These are phyloP conservation scores for Gnetum montanum DNA, from an alignment of 75 land plant species.

Conservation along the genomic window DNA sequence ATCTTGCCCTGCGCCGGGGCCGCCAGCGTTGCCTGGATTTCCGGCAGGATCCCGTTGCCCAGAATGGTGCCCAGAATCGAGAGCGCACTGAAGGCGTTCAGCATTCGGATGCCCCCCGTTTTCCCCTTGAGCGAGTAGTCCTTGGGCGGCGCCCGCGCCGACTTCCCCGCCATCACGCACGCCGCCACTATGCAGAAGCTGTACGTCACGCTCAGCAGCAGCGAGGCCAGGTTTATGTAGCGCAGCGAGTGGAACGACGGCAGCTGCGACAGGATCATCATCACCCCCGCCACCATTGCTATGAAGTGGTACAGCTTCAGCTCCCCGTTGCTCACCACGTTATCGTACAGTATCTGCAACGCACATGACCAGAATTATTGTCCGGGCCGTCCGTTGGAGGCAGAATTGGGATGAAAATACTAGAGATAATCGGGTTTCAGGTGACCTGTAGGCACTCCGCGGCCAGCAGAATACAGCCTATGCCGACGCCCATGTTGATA, in stretches of 20 bases:
- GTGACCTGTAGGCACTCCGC: conserved; percentile 48
- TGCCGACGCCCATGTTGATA: conserved; percentile 51
- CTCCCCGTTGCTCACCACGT: conserved; percentile 40
- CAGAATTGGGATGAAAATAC: neutral
- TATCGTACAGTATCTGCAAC: conserved; percentile 40
- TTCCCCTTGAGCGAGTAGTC: conserved; percentile 51
- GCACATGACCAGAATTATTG: no score
- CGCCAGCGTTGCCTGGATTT: conserved; percentile 84
- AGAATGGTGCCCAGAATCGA: conserved; percentile 66
- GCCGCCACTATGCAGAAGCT: conserved; percentile 48
- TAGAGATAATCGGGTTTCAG: no score
- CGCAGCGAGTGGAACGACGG: conserved; percentile 91
- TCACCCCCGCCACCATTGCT: conserved; percentile 46
- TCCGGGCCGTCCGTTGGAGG: neutral
- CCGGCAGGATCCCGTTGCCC: conserved; percentile 85
- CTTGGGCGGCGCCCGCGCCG: conserved; percentile 56
- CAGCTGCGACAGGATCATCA: conserved; percentile 67
- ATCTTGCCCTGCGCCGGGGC: conserved; percentile 89
- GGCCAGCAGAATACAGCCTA: conserved; percentile 50
- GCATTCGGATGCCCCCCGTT: conserved; percentile 20
- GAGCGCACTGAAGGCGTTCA: conserved; percentile 56
- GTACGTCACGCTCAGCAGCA: conserved; percentile 76
- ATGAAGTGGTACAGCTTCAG: conserved; percentile 71
- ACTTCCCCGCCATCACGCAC: conserved; percentile 64
- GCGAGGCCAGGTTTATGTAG: conserved; percentile 59